Base-by-base conservation (phyloP, 164 flowering plant species). In the Vitis rupestris region DNA sequence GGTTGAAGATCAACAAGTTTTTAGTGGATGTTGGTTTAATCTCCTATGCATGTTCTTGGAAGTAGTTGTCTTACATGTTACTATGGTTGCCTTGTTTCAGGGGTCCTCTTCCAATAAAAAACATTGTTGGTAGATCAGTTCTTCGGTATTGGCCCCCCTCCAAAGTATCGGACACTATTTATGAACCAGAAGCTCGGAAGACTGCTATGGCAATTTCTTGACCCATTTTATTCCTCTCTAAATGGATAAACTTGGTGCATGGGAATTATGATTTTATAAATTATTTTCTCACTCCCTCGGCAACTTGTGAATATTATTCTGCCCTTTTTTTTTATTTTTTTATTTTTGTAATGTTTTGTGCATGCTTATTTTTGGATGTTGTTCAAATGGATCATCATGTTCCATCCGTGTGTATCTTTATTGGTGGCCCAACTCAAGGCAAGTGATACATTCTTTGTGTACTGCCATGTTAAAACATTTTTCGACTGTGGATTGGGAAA, bases 141-240 rank as follows among this genome's bases (percentile, higher is more conserved):
- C 84, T 87, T 71, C 89, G 98, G 0, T 95, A 95, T 62, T 95
- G 99, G 99, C 98, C 99, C 9, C 97, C 98, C 4, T 69, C 92
- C 53, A 89, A 76, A 78, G 80, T 85, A 50, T 85, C 97, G 0
- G 76, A 85, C 74, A 84, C 82, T 4, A 48, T 83, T 57, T 68
- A 78, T 75, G 85, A 82, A 60, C 72, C 84, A 37, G 52, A 48
- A 17, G 59, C 55, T 0, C 69, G 47, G n/a, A 74, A 73, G 65
- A 65, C 69, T n/a, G 59, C 75, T 52, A 67, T 82, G 16, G 84
- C 84, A 44, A 50, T 82, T 71, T 82, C 91, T 15, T 90, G 86
- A 89, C 77, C 63, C 50, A 7, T n/a, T 59, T 63, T 58, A 68
- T 62, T 56, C 64, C 65, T 58, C 59, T 49, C 44, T 37, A 37